Evolutionary conservation across 2,329 filamentous ascomycete species (phyloP).

Genomic region (Leptoxyphium fumago): DNA sequence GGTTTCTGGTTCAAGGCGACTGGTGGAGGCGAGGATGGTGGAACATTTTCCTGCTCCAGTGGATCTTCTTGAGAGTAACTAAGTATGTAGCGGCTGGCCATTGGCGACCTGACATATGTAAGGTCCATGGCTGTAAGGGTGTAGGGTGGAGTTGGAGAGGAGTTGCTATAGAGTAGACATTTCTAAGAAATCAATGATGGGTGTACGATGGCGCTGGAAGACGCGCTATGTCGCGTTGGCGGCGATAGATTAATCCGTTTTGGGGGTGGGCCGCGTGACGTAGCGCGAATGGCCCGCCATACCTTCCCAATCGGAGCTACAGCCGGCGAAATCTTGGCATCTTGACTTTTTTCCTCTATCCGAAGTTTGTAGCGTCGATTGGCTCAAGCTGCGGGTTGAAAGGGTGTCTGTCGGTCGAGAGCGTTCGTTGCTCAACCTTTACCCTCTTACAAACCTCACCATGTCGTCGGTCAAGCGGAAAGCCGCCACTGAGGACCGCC

Average conservation of each 20-base stretch:
- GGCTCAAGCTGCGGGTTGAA: no score
- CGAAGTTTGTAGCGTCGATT: background rate
- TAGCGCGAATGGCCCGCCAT: background rate
- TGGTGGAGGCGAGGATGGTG: slow-evolving; percentile 21
- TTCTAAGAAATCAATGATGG: background rate
- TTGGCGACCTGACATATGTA: background rate
- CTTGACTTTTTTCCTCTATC: background rate
- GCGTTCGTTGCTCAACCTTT: no score
- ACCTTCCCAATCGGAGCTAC: background rate
- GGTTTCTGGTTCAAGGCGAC: slow-evolving; percentile 21
- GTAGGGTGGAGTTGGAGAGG: background rate
- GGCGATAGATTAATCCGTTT: background rate
- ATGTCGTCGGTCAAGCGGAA: slow-evolving; percentile 35
- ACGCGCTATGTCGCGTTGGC: background rate
- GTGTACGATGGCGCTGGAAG: background rate
- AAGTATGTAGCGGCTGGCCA: background rate
- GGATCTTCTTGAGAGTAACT: slow-evolving; percentile 14
- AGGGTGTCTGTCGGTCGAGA: no score
- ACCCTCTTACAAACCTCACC: background rate
- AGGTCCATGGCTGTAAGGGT: background rate
- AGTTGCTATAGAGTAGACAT: background rate
- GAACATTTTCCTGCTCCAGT: slow-evolving; percentile 18
- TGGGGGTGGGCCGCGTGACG: background rate
- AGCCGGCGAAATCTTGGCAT: background rate
- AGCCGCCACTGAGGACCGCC: slow-evolving; percentile 24